Evolutionary conservation across 164 flowering plant genomes (phyloP).

Genomic region (Euptelea pleiosperma): DNA sequence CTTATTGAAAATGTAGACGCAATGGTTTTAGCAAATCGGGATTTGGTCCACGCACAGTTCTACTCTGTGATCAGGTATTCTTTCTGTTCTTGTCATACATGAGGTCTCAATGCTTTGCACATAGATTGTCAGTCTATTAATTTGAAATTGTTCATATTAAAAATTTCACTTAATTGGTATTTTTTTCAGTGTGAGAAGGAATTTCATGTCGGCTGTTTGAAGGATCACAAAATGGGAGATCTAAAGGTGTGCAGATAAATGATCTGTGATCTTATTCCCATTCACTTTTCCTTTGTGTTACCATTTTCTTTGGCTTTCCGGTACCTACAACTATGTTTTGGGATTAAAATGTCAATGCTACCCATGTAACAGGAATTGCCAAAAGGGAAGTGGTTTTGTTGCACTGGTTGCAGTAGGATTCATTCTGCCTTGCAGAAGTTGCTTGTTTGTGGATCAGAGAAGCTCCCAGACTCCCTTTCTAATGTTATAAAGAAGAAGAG

Average conservation of each 20-base stretch:
- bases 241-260: constrained; percentile 45
- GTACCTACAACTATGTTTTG: background rate
- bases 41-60: constrained; percentile 74
- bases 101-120: background rate
- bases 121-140: background rate
- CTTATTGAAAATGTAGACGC: constrained; percentile 35
- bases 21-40: constrained; percentile 54
- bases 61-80: constrained; percentile 89
- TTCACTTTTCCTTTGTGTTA: background rate
- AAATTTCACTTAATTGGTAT: background rate
- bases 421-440: constrained; percentile 50
- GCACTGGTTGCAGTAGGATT: constrained; percentile 50
- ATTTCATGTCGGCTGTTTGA: constrained; percentile 85
- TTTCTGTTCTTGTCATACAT: background rate
- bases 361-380: constrained; percentile 70
- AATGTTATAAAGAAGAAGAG: constrained; percentile 43
- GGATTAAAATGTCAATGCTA: constrained; percentile 6
- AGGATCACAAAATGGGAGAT: constrained; percentile 59
- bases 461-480: constrained; percentile 45
- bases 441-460: constrained; percentile 48
- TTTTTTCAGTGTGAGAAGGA: constrained; percentile 80
- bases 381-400: constrained; percentile 85
- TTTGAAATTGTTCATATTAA: background rate
- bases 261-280: background rate
- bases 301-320: background rate